phyloP scores from a whole-genome alignment of 768 basidiomycete species.

The Symmetrospora coprosmae region DNA sequence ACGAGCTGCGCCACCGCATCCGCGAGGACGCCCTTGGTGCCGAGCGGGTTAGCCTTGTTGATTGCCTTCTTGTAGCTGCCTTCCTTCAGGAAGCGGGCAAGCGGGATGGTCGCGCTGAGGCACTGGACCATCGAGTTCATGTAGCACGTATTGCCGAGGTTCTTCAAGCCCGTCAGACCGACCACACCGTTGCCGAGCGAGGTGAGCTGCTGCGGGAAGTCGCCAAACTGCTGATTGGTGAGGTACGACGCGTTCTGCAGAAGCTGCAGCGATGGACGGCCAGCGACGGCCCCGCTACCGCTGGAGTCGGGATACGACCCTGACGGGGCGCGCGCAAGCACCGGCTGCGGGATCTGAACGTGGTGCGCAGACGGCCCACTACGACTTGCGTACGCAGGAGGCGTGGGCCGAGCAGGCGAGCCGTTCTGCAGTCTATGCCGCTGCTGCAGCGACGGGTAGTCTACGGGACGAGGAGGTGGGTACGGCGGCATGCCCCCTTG shows the following conservation, averaged over 20 bases:
- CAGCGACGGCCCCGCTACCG: no score
- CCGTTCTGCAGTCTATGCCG: background rate
- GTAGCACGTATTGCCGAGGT: conserved; percentile 92
- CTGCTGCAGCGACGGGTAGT: conserved; percentile 15
- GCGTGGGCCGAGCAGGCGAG: background rate
- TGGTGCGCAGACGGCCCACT: background rate
- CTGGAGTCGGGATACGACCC: background rate
- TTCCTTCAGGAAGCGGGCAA: conserved; percentile 72
- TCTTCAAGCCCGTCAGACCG: conserved; percentile 60
- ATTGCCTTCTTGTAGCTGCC: conserved; percentile 41
- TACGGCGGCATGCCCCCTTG: background rate
- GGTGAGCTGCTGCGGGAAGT: conserved; percentile 11
- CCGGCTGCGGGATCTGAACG: conserved; percentile 1
- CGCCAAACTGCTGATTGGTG: background rate
- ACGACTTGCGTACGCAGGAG: background rate
- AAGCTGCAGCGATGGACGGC: conserved; percentile 13
- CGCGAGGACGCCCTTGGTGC: conserved; percentile 70
- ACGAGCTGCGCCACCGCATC: conserved; percentile 68
- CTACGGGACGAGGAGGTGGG: background rate
- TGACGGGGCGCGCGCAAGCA: background rate
- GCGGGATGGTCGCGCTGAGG: conserved; percentile 81
- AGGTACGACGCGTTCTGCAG: conserved; percentile 4
- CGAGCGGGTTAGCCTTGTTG: conserved; percentile 70
- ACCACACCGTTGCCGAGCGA: conserved; percentile 26
- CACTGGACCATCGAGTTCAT: conserved; percentile 99